Evolutionary conservation across 768 basidiomycete species (phyloP), one percentile per base, ranked within the genome.

Genomic region (Guyanaporus albipodus): DNA sequence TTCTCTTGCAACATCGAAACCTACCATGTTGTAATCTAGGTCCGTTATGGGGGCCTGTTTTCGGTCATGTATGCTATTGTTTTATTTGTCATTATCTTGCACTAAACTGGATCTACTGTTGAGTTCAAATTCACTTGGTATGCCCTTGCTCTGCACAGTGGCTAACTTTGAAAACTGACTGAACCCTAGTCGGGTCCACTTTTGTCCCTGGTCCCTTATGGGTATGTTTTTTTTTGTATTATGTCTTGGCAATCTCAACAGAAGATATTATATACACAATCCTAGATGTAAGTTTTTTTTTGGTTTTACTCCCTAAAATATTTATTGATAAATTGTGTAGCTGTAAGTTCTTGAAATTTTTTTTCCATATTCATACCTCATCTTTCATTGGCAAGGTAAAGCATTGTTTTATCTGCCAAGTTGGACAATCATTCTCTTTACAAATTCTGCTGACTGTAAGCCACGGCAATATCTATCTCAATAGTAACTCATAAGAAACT

Each of bases 31-130:
- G 14, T 11, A 11, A 22, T 10, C 38, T 40, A 53, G 52, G 43
- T 53, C n/a, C 48, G 48, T 24, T 53, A 53, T 45, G 11, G 18
- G 17, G 52, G 48, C 18, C 6, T 50, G 18, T 19, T 34, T 6
- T 8, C 34, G 15, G 3, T 32, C 14, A 21, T 50, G 52, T 53
- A 46, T 19, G 44, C 3, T 11, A 37, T 8, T 7, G 2, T 29
- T 19, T 26, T 4, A 10, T 27, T 38, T 4, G 6, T 32, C 14
- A 14, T 21, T 14, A 17, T 36, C 4, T 27, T 4, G 1, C 3
- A 14, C 8, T 38, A 19, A 43, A 14, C n/a, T 22, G 26, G 6
- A 17, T 44, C 22, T 23, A 19, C 21, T 5, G 12, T 24, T 4
- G 19, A 47, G 44, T 11, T 8, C n/a, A 15, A 33, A 3, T 19